Conservation (phyloP, 495 filamentous ascomycete species). For the Penicillium cinerascens region DNA sequence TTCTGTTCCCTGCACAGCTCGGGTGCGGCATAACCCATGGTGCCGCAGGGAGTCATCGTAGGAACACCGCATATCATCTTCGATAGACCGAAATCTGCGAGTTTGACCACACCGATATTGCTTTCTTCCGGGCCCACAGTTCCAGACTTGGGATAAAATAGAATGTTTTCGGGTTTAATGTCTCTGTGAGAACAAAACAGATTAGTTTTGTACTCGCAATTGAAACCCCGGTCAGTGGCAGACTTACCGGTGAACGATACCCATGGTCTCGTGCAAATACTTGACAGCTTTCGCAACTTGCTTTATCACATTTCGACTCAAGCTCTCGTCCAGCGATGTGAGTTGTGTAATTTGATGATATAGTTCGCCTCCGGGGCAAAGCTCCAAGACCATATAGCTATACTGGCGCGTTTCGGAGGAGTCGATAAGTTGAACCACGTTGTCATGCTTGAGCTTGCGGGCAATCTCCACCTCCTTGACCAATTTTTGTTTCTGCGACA, state of each 20-base stretch:
- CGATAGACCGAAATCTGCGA: constrained; percentile 87
- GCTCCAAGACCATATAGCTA: not conserved
- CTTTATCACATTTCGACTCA: not conserved
- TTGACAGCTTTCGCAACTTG: not conserved
- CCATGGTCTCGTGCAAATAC: not conserved
- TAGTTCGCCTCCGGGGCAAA: not conserved
- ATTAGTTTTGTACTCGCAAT: no score
- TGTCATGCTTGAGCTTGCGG: not conserved
- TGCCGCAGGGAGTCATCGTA: constrained; percentile 93
- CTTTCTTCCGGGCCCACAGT: not conserved
- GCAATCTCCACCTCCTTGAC: not conserved
- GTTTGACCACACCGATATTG: constrained; percentile 77
- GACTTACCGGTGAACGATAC: not conserved
- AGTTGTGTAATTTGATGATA: not conserved
- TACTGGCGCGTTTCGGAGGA: not conserved
- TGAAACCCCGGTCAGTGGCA: no score
- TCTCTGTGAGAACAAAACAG: not conserved
- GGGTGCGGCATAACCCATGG: constrained; percentile 87
- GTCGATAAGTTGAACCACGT: not conserved
- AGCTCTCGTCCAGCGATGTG: not conserved
- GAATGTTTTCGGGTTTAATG: not conserved
- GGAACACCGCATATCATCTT: constrained; percentile 89
- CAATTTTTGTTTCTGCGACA: not conserved
- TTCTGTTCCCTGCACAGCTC: constrained; percentile 92
- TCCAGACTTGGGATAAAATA: not conserved